These are phyloP conservation scores for Rosa persica DNA, from an alignment of 306 rosid genomes.

Conservation along the genomic window DNA sequence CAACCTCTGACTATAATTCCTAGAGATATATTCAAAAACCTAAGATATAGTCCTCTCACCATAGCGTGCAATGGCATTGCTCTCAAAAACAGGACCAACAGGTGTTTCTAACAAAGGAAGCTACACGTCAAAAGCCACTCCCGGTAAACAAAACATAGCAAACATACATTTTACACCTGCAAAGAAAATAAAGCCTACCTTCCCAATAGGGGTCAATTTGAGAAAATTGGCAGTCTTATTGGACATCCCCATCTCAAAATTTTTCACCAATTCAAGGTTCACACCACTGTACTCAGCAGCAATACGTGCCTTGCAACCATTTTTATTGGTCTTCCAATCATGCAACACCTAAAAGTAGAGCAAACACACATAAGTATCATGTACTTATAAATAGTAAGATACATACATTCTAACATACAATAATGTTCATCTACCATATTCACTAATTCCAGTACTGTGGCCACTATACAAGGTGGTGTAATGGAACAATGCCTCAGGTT, in stretches of 20 bases:
- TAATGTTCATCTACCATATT: no score
- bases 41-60: slow-evolving; percentile 37
- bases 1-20: neutral
- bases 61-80: slow-evolving; percentile 78
- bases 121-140: slow-evolving; percentile 30
- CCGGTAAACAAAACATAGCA: neutral
- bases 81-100: slow-evolving; percentile 68
- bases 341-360: slow-evolving; percentile 43
- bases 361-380: neutral
- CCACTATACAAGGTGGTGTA: no score
- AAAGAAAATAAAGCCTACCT: slow-evolving; percentile 35
- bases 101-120: slow-evolving; percentile 74
- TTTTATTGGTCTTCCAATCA: slow-evolving; percentile 45
- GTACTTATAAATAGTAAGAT: no score
- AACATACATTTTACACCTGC: neutral
- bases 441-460: no score
- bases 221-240: slow-evolving; percentile 63
- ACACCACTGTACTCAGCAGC: slow-evolving; percentile 63
- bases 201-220: slow-evolving; percentile 75
- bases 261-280: slow-evolving; percentile 40
- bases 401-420: no score
- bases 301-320: slow-evolving; percentile 59
- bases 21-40: neutral
- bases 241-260: slow-evolving; percentile 66
- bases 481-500: no score